Base-by-base conservation (phyloP, 768 basidiomycete genomes). In the Kwoniella shandongensis region DNA sequence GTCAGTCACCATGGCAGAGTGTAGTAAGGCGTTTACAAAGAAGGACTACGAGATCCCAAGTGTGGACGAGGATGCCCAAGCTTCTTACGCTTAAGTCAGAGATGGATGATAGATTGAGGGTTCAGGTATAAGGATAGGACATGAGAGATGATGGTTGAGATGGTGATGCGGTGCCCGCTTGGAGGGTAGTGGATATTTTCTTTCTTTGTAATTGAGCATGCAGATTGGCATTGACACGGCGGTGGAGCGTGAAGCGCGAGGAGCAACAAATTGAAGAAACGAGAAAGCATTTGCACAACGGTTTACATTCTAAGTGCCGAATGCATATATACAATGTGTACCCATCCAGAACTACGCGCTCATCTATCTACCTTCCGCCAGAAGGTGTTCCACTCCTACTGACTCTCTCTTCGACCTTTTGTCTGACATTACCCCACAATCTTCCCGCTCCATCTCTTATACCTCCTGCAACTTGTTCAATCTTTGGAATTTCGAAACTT, bases 1-100 rank as follows among this genome's bases (percentile, higher is more conserved):
- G 84, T 92, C 68, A 78, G 91, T 88, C 36, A 93, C 92, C 32
- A 96, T 96, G 92, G 92, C 91, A 1, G 88, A 91, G 65, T 94
- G 91, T 75, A 88, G 88, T 13, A 85, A 87, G 44, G 82, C 91
- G 18, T 94, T 93, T 71, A 86, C 87, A 60, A 86, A 86, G 73
- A 69, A 72, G 62, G 70, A 76, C 25, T 75, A 73, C 45, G 57
- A 44, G 55, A 38, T 65, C n/a, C 26, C 47, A 15, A 36, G 56
- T 38, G 66, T 70, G 25, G 70, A 70, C 49, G 65, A 61, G 30
- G 47, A 54, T 6, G 69, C 59, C 12, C 75, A 76, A 66, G 74
- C 69, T 29, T 61, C 65, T 60, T 59, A 56, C 40, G 61, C 62
- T 27, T 67, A 66, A 57, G 27, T n/a, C n/a, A n/a, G n/a, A n/a